Percentiles rank a stretch among this genome's conserved stretches.
Evolutionary conservation across 495 filamentous ascomycete genomes (phyloP).

Genomic region (Bombardia bombarda): DNA sequence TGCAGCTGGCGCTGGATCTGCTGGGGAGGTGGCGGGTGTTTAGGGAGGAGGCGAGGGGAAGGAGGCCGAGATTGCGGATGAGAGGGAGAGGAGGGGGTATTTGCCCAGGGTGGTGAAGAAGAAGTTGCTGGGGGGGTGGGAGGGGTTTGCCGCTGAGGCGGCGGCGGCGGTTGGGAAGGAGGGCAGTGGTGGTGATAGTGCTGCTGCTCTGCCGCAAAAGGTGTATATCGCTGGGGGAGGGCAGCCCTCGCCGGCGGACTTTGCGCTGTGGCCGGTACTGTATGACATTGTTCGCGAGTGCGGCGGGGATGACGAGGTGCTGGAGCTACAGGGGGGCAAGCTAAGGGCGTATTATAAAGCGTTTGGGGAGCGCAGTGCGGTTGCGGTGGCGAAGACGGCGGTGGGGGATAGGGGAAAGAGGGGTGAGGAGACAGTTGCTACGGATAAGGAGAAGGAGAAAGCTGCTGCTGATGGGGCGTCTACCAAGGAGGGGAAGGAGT

Average conservation of each 20-base stretch:
- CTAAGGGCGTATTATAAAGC: neutral
- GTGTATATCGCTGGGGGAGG: constrained; percentile 51
- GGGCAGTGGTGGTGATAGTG: neutral
- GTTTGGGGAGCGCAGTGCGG: neutral
- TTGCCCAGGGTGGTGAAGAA: constrained; percentile 1
- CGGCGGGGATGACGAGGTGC: neutral
- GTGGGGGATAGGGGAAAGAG: no score
- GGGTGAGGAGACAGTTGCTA: neutral
- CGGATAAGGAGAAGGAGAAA: neutral
- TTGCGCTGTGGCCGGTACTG: constrained; percentile 63
- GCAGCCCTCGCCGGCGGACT: constrained; percentile 56
- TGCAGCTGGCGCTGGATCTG: constrained; percentile 32
- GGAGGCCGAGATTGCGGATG: neutral
- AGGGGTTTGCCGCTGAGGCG: constrained; percentile 21
- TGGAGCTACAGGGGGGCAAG: neutral
- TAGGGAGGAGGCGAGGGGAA: neutral
- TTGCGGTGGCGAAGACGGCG: no score
- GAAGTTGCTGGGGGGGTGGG: constrained; percentile 15
- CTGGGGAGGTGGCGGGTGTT: constrained; percentile 25
- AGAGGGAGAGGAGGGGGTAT: neutral
- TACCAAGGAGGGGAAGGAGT: neutral
- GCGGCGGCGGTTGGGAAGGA: constrained; percentile 15
- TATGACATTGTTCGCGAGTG: constrained; percentile 42
- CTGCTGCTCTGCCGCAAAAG: no score
- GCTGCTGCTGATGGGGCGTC: neutral